These are phyloP conservation scores for Penicillium palitans DNA, from an alignment of 2,329 filamentous ascomycete species.

Conservation along the genomic window DNA sequence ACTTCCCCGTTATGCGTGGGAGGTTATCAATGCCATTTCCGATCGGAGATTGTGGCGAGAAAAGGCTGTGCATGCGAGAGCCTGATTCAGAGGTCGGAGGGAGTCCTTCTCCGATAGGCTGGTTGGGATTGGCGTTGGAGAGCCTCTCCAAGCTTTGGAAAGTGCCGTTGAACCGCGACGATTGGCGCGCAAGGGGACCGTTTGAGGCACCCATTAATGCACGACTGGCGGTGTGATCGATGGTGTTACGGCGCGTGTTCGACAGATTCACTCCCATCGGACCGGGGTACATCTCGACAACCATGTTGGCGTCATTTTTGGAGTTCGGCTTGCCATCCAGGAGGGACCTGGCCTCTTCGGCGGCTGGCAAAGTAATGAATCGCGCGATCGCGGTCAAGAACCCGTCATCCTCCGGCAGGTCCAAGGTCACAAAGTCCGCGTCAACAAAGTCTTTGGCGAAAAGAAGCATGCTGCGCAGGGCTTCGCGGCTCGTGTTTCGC, in stretches of 20 bases:
- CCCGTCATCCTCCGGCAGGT: slow-evolving; percentile 57
- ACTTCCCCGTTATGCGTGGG: slow-evolving; percentile 58
- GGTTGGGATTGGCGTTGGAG: slow-evolving; percentile 50
- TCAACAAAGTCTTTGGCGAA: slow-evolving; percentile 65
- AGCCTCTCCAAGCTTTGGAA: slow-evolving; percentile 61
- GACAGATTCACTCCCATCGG: slow-evolving; percentile 35
- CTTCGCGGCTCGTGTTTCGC: slow-evolving; percentile 58
- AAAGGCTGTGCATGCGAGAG: slow-evolving; percentile 56
- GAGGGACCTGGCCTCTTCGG: slow-evolving; percentile 59
- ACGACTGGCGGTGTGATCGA: slow-evolving; percentile 50
- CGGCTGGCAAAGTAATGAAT: slow-evolving; percentile 58
- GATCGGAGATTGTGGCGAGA: slow-evolving; percentile 62
- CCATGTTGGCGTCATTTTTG: slow-evolving; percentile 60
- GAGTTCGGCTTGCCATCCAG: slow-evolving; percentile 64
- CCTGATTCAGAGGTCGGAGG: slow-evolving; percentile 51
- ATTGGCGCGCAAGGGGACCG: slow-evolving; percentile 51
- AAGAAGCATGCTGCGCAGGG: slow-evolving; percentile 63
- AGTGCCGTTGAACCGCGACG: slow-evolving; percentile 61
- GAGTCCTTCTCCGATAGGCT: slow-evolving; percentile 53
- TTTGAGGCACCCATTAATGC: slow-evolving; percentile 38
- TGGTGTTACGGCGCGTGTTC: slow-evolving; percentile 51
- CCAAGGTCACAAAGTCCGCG: slow-evolving; percentile 56
- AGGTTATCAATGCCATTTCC: slow-evolving; percentile 55
- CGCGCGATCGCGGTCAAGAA: slow-evolving; percentile 60
- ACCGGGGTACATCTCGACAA: slow-evolving; percentile 54